phyloP scores from a whole-genome alignment of 2,329 filamentous ascomycete genomes.

The Hypoxylon sp. region DNA sequence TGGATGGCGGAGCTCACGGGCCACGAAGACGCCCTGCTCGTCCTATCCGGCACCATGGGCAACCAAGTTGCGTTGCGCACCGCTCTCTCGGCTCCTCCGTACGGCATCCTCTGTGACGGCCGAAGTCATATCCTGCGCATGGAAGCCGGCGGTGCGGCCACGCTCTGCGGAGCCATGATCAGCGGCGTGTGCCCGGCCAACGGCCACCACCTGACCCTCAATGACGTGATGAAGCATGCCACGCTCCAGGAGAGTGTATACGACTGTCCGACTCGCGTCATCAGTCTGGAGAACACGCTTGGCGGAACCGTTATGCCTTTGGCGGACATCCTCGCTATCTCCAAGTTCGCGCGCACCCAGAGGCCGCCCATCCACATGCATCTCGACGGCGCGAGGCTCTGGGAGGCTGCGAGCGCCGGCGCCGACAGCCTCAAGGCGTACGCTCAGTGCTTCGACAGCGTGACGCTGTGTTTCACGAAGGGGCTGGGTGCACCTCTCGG shows the following conservation, averaged over 20 bases:
- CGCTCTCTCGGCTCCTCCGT: conserved; percentile 82
- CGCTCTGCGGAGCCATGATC: conserved; percentile 77
- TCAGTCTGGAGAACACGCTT: conserved; percentile 88
- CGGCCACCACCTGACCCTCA: conserved; percentile 77
- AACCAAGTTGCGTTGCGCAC: conserved; percentile 87
- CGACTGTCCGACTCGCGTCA: conserved; percentile 62
- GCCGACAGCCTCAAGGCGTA: conserved; percentile 76
- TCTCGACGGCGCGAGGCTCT: conserved; percentile 82
- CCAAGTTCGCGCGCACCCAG: conserved; percentile 73
- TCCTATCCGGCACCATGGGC: conserved; percentile 93
- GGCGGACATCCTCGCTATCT: conserved; percentile 75
- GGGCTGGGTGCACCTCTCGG: conserved; percentile 85
- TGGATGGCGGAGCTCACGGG: conserved; percentile 78
- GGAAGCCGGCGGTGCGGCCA: conserved; percentile 75
- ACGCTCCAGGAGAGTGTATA: conserved; percentile 79
- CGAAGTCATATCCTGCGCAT: conserved; percentile 80
- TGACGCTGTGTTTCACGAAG: conserved; percentile 85
- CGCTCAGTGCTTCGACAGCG: conserved; percentile 72
- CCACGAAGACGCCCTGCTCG: conserved; percentile 82
- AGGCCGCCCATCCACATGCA: conserved; percentile 72
- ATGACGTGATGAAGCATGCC: conserved; percentile 76
- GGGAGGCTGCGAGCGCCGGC: conserved; percentile 81
- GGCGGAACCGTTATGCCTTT: conserved; percentile 83
- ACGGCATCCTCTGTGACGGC: conserved; percentile 62
- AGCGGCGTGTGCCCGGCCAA: conserved; percentile 76